These are phyloP conservation scores for Yamadazyma akitaensis DNA, from an alignment of 805 yeast species.

Conservation along the genomic window DNA sequence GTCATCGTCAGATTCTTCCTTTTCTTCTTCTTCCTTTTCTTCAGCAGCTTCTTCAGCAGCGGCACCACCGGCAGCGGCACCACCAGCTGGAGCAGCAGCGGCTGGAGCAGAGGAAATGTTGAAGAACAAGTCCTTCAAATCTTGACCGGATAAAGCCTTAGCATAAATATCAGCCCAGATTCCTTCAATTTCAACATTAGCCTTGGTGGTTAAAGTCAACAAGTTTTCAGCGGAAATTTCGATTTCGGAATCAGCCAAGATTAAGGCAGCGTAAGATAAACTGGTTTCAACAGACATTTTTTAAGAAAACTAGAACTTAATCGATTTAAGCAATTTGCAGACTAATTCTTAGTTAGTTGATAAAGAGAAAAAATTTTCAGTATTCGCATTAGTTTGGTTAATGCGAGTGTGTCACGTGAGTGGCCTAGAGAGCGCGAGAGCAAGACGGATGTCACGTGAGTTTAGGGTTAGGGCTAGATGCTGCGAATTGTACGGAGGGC, in stretches of 20 bases:
- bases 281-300: slow-evolving; percentile 47
- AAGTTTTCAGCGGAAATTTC: slow-evolving; percentile 47
- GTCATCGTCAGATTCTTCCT: slow-evolving; percentile 39
- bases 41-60: slow-evolving; percentile 34
- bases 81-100: slow-evolving; percentile 36
- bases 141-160: slow-evolving; percentile 45
- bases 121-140: slow-evolving; percentile 49
- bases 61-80: slow-evolving; percentile 33
- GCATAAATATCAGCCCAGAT: slow-evolving; percentile 49
- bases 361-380: slow-evolving; percentile 5
- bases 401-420: not conserved
- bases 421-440: too few species aligned
- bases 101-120: slow-evolving; percentile 47
- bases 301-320: slow-evolving; percentile 40
- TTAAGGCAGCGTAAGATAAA: slow-evolving; percentile 49
- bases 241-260: slow-evolving; percentile 47
- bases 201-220: slow-evolving; percentile 36
- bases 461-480: slow-evolving; percentile 2
- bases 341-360: slow-evolving; percentile 42
- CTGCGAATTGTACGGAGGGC: too few species aligned
- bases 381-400: not conserved
- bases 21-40: slow-evolving; percentile 30
- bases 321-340: slow-evolving; percentile 48
- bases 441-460: too few species aligned
- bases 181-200: slow-evolving; percentile 43